Evolutionary conservation across 371 early-diverging fungal genomes (phyloP), one percentile per base, ranked within the genome.

Genomic region (Massospora cicadina): DNA sequence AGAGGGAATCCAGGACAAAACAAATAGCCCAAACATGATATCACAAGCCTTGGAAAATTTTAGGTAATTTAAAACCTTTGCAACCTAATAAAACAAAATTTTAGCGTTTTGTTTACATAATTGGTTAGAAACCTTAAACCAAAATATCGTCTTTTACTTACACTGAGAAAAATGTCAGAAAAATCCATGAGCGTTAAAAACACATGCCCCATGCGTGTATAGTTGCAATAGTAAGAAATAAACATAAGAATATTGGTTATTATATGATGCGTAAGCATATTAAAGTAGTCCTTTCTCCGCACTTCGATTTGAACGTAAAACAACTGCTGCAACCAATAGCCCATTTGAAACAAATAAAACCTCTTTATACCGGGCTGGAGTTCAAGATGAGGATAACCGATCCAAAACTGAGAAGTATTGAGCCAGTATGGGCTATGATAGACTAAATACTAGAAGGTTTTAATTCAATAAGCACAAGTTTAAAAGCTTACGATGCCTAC

Each of bases 101-200:
- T n/a, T n/a, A n/a, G n/a, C n/a, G n/a, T 23, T 17, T 25, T 25
- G 54, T 54, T 25, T 24, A 28, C 5, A 60, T 12, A 10, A 26
- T 60, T 60, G 60, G 21, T 60, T 24, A 60, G 32, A 2, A 60
- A 60, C 27, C 7, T 28, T 0, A 26, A 28, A 28, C 27, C 25
- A n/a, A n/a, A 57, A 12, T 12, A 57, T 23, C 17, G 12, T 57
- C 17, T 57, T 25, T 25, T 24, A 65, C 79, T 75, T 71, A 76
- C 76, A 17, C 87, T 74, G 31, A 92, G 76, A 27, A 87, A 78
- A 61, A 92, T 81, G 67, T 92, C 93, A 23, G 86, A 77, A 62
- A 88, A 73, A 71, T 92, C 93, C 87, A 90, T 86, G 58, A 80
- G 75, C 53, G 84, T 82, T 58, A 90, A 77, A 25, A 90, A 81